Conservation (phyloP, 2,329 filamentous ascomycete genomes). For the Sporothrix curviconia region DNA sequence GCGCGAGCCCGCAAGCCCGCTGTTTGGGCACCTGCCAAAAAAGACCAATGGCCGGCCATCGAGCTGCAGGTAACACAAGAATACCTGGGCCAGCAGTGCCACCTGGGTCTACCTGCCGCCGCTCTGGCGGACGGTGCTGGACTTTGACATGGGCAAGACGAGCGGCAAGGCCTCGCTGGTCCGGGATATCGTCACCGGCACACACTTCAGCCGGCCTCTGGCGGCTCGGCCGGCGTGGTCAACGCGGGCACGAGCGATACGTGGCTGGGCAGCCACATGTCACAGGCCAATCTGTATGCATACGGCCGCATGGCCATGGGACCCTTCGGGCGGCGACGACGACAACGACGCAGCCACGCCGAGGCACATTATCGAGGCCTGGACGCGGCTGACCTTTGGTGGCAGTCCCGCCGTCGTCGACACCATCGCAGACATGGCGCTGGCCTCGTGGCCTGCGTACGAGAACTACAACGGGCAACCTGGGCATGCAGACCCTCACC, state of each 20-base stretch:
- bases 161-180: constrained; percentile 50
- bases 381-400: constrained; percentile 60
- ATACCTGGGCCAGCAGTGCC: constrained; percentile 64
- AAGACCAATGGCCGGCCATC: constrained; percentile 48
- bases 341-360: neutral
- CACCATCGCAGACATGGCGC: constrained; percentile 55
- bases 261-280: constrained; percentile 63
- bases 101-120: constrained; percentile 63
- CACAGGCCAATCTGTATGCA: constrained; percentile 66
- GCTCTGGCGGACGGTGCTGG: constrained; percentile 60
- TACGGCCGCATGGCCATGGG: constrained; percentile 63
- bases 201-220: too few relatives aligned
- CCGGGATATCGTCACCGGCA: constrained; percentile 54
- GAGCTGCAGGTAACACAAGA: constrained; percentile 64
- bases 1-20: constrained; percentile 57
- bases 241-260: constrained; percentile 61
- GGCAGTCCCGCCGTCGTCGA: constrained; percentile 49
- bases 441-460: constrained; percentile 65
- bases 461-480: constrained; percentile 65
- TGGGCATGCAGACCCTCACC: constrained; percentile 62
- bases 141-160: constrained; percentile 60
- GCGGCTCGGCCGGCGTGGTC: constrained; percentile 42
- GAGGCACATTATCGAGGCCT: constrained; percentile 27
- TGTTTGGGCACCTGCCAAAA: constrained; percentile 48
- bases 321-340: constrained; percentile 33